These are phyloP conservation scores for Cordyceps javanica DNA, from an alignment of 2,329 filamentous ascomycete genomes.

Conservation along the genomic window DNA sequence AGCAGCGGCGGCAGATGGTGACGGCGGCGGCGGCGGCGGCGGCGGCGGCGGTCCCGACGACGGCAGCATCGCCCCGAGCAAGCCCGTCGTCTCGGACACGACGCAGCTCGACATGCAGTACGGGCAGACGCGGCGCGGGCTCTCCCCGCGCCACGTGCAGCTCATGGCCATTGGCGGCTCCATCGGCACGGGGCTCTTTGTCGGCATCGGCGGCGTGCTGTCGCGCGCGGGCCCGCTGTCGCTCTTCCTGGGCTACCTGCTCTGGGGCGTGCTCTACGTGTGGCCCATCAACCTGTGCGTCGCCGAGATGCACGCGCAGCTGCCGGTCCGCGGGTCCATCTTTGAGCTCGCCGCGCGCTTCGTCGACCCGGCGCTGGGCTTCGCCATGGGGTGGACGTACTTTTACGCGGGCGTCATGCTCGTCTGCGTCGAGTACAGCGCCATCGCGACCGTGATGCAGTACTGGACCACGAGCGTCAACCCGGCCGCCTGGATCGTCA, in stretches of 20 bases:
- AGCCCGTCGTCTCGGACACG: neutral
- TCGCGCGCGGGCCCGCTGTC: constrained; percentile 37
- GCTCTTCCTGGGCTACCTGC: constrained; percentile 37
- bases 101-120: constrained; percentile 18
- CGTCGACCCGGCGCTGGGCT: constrained; percentile 51
- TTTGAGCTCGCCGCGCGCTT: constrained; percentile 50
- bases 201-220: constrained; percentile 38
- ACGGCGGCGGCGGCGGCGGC: neutral
- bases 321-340: constrained; percentile 48
- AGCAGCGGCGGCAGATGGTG: neutral
- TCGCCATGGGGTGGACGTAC: constrained; percentile 48
- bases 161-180: constrained; percentile 44
- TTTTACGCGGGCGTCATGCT: constrained; percentile 42
- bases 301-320: constrained; percentile 52
- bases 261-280: constrained; percentile 39
- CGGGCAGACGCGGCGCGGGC: constrained; percentile 28
- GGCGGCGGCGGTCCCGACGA: neutral
- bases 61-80: neutral
- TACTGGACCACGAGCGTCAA: constrained; percentile 38
- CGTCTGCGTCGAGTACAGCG: constrained; percentile 38
- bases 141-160: constrained; percentile 38
- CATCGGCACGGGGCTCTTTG: constrained; percentile 40
- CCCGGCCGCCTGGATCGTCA: constrained; percentile 42
- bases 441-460: constrained; percentile 38
- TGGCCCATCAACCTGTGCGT: constrained; percentile 41